Conservation (phyloP, 306 rosid genomes). For the Vigna nakashimae region DNA sequence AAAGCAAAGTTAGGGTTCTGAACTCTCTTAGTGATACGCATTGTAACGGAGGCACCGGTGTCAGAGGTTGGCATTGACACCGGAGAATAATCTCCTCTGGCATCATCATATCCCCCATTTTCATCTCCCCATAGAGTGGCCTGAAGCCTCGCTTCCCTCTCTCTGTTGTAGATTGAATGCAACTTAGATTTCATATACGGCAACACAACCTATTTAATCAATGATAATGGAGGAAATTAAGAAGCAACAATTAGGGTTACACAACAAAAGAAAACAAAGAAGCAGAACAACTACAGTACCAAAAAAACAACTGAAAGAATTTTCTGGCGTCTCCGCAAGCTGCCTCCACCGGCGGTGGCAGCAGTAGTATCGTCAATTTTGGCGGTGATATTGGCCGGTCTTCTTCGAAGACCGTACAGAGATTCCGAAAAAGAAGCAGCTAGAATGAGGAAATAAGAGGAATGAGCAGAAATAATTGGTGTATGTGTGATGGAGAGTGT, state of each 20-base stretch:
- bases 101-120: slow-evolving; percentile 58
- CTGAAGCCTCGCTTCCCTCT: slow-evolving; percentile 92
- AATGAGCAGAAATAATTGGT: background rate
- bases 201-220: slow-evolving; percentile 67
- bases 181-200: slow-evolving; percentile 90
- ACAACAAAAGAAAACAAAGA: too few species aligned
- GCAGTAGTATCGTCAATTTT: slow-evolving; percentile 45
- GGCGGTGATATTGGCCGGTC: slow-evolving; percentile 65
- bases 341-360: slow-evolving; percentile 34
- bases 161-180: slow-evolving; percentile 79
- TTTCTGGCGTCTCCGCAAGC: slow-evolving; percentile 69
- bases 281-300: slow-evolving; percentile 49
- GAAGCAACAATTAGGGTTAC: slow-evolving; percentile 26
- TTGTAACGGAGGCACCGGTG: slow-evolving; percentile 51
- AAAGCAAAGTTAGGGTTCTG: too few species aligned
- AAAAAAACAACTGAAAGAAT: slow-evolving; percentile 79
- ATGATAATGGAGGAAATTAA: background rate
- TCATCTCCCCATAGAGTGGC: slow-evolving; percentile 90
- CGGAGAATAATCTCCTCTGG: slow-evolving; percentile 38
- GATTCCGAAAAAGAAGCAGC: slow-evolving; percentile 97
- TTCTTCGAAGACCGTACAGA: slow-evolving; percentile 82
- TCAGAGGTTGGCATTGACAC: slow-evolving; percentile 55
- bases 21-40: slow-evolving; percentile 53
- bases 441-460: background rate
- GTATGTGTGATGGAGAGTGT: background rate